Evolutionary conservation across 2,329 filamentous ascomycete species (phyloP).

Genomic region (Alternaria brassicae): DNA sequence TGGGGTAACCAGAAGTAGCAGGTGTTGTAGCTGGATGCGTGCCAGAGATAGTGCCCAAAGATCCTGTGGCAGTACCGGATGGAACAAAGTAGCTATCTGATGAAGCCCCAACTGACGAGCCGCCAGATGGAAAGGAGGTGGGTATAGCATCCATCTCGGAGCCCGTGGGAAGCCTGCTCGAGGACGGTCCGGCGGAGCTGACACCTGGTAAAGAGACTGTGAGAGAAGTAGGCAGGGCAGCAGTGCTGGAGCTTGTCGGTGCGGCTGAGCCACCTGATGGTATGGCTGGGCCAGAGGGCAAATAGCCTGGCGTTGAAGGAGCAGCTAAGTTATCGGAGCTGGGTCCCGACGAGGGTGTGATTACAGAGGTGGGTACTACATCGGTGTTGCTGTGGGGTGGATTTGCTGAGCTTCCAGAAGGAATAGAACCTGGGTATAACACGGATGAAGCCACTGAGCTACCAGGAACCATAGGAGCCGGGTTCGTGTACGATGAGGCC

Average conservation of each 20-base stretch:
- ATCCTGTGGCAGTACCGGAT: background rate
- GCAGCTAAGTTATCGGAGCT: background rate
- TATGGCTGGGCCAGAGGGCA: background rate
- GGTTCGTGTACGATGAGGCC: background rate
- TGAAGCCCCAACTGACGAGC: background rate
- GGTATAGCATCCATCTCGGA: background rate
- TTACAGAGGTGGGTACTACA: slow-evolving; percentile 9
- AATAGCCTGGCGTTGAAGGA: slow-evolving; percentile 5
- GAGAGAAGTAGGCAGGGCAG: background rate
- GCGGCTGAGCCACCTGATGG: background rate
- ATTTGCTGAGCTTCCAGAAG: background rate
- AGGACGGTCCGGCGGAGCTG: slow-evolving; percentile 1
- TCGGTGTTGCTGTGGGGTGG: slow-evolving; percentile 2
- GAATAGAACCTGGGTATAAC: slow-evolving; percentile 3
- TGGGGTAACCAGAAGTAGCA: slow-evolving; percentile 19
- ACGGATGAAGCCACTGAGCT: background rate
- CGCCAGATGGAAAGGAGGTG: background rate
- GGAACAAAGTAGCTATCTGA: background rate
- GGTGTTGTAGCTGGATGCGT: slow-evolving; percentile 17
- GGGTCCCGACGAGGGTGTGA: background rate
- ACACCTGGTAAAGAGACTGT: background rate
- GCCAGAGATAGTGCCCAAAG: slow-evolving; percentile 10
- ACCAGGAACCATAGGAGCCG: background rate
- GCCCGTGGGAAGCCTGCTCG: background rate
- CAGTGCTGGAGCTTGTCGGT: background rate